These are phyloP conservation scores for Helminthosporium solani DNA, from an alignment of 2,329 filamentous ascomycete species.

Conservation along the genomic window DNA sequence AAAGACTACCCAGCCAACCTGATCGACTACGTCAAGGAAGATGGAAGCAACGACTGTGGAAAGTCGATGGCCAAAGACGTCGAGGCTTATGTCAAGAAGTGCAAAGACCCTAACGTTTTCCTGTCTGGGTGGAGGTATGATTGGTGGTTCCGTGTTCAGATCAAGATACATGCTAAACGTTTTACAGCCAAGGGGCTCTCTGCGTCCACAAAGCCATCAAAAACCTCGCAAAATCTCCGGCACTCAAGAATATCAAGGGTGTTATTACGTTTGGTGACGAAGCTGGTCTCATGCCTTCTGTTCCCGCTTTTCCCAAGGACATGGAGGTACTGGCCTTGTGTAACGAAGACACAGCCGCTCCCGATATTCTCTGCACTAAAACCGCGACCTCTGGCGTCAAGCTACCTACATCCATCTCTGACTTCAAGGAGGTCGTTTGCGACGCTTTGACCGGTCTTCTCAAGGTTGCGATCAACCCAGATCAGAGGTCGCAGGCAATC, in stretches of 20 bases:
- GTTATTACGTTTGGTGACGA: slow-evolving; percentile 13
- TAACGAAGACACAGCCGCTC: slow-evolving; percentile 7
- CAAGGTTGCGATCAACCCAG: slow-evolving; percentile 4
- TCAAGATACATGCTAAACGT: neutral
- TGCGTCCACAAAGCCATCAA: slow-evolving; percentile 13
- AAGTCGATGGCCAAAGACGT: slow-evolving; percentile 7
- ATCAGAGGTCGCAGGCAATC: slow-evolving; percentile 2
- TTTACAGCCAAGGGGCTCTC: slow-evolving; percentile 11
- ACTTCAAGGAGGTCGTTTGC: slow-evolving; percentile 3
- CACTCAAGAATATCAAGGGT: slow-evolving; percentile 4
- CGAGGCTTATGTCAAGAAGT: slow-evolving; percentile 6
- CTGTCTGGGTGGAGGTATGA: slow-evolving; percentile 11
- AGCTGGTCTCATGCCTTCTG: slow-evolving; percentile 6
- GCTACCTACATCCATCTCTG: slow-evolving; percentile 4
- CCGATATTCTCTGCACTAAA: slow-evolving; percentile 12
- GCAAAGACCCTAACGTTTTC: slow-evolving; percentile 7
- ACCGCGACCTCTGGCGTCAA: slow-evolving; percentile 10
- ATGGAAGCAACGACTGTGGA: slow-evolving; percentile 9
- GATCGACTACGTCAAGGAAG: slow-evolving; percentile 7
- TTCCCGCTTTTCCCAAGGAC: slow-evolving; percentile 1
- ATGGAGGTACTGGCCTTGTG: slow-evolving; percentile 6
- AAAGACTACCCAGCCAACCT: slow-evolving; percentile 10
- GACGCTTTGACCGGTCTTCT: slow-evolving; percentile 1
- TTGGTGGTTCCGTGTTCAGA: neutral
- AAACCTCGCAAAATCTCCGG: slow-evolving; percentile 1